These are phyloP conservation scores for Blastobotrys raffinosifermentans DNA, from an alignment of 1,139 yeast genomes.

Conservation along the genomic window DNA sequence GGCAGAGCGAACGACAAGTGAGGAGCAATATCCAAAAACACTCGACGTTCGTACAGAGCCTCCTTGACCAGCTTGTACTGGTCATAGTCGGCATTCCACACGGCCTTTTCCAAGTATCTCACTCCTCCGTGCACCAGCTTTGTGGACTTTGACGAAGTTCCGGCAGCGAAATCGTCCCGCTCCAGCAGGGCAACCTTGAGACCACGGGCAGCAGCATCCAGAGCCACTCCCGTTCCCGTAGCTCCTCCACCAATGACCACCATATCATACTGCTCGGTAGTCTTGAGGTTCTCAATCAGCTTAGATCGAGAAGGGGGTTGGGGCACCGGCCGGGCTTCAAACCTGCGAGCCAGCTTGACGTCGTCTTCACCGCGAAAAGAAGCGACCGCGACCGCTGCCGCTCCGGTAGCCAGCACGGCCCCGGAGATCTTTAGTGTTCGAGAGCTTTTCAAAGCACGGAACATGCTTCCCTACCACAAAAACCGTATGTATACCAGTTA, in stretches of 20 bases:
- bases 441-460: background rate
- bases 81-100: slow-evolving; percentile 77
- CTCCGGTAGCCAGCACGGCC: background rate
- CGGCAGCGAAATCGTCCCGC: slow-evolving; percentile 83
- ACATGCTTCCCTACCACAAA: too few species aligned
- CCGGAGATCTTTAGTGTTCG: background rate
- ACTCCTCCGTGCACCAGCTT: slow-evolving; percentile 98
- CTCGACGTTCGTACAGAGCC: slow-evolving; percentile 88
- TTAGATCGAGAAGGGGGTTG: slow-evolving; percentile 25
- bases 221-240: slow-evolving; percentile 88
- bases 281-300: slow-evolving; percentile 19
- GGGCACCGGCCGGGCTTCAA: slow-evolving; percentile 11
- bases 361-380: background rate
- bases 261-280: slow-evolving; percentile 53
- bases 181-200: slow-evolving; percentile 83
- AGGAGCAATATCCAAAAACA: slow-evolving; percentile 87
- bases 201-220: slow-evolving; percentile 89
- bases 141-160: slow-evolving; percentile 92
- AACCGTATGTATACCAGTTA: too few species aligned
- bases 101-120: slow-evolving; percentile 89
- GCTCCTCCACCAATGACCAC: slow-evolving; percentile 95
- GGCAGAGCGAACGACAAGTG: slow-evolving; percentile 84
- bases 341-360: background rate
- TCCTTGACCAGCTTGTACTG: slow-evolving; percentile 91
- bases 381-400: background rate